Evolutionary conservation across 164 flowering plant genomes (phyloP), one percentile per base, ranked within the genome.

Genomic region (Hamamelis virginiana): DNA sequence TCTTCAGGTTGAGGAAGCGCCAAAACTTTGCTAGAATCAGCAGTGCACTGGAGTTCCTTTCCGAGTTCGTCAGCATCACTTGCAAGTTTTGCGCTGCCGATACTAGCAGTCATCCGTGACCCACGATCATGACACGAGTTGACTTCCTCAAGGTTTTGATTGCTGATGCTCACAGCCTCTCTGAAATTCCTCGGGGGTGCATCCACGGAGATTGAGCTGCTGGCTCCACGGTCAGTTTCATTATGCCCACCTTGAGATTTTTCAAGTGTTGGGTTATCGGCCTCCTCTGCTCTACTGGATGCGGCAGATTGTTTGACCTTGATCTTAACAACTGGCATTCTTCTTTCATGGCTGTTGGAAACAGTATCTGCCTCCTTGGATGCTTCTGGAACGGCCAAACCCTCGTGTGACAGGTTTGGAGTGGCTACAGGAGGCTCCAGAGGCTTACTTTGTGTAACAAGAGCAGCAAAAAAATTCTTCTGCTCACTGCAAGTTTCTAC

Each of bases 21-120:
- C 28, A 70, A 76, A 58, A 75, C 77, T 73, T 75, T 83, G 70
- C 89, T 84, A 0, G 99, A 95, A 69, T 95, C 97, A 63, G 97
- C 97, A 68, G 98, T 95, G 80, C 98, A 95, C 74, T 90, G 97
- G 59, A 95, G 82, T 64, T 95, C 98, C 75, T 83, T 92, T 13
- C 85, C 76, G 6, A 82, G 28, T 15, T 87, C 92, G 27, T 89
- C 90, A 23, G 78, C 85, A 53, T 83, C 90, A 64, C 76, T 77
- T 9, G 76, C 75, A 38, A 84, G 77, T 78, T 87, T 94, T 26
- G 82, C 92, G 75, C 97, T 89, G 59, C 97, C 95, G 69, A 88
- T 88, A 75, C 97, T 94, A 23, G 92, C 97, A 69, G 95, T 89
- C 79, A 89, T 81, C 18, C 84, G 87, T 38, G 99, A 95, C 46